Base-by-base conservation (phyloP, 2,329 filamentous ascomycete genomes). In the Nothophoma quercina region DNA sequence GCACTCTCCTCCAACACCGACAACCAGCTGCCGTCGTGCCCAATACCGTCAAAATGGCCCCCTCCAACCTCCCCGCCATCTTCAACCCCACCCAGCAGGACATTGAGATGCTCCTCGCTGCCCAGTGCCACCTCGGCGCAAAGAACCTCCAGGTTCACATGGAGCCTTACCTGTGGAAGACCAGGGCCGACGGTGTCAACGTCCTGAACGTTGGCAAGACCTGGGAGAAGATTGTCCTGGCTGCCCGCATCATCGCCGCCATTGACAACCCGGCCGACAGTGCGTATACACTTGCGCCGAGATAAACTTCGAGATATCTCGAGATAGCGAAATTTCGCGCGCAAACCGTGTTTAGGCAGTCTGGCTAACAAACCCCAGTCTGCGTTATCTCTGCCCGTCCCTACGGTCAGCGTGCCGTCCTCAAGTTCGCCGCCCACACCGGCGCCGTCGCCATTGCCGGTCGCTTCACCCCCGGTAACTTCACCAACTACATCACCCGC, bases 401-500 rank as follows among this genome's bases (percentile, higher is more conserved):
- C 79, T 99, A 98, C 82, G 95, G 95, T 70, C 95, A 99, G 87
- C 93, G 95, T 83, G 93, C 95, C 73, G 96, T 99, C 77, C 90
- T 99, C 79, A 99, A 99, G 89, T 99, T 99, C 85, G 95, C 95
- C 75, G 85, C 92, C 65, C 95, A 99, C 89, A 99, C 95, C 69
- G 95, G 95, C 79, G 93, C 96, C 75, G 90, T 92, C 75, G 90
- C 95, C 80, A 99, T 99, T 77, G 96, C 95, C 75, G 95, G 95
- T 84, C 95, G 95, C 80, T 99, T 99, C 90, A 99, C 95, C 78
- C 95, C 95, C 79, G 95, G 95, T 90, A 96, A 93, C 82, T 99
- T 99, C 89, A 99, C 95, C 87, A 99, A 99, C 88, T 99, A 99
- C 90, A 99, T 99, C 89, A 99, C 96, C 81, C 93, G 95, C 77